Base-by-base conservation (phyloP, 1,284 basidiomycete genomes). In the Calocybe gambosa region DNA sequence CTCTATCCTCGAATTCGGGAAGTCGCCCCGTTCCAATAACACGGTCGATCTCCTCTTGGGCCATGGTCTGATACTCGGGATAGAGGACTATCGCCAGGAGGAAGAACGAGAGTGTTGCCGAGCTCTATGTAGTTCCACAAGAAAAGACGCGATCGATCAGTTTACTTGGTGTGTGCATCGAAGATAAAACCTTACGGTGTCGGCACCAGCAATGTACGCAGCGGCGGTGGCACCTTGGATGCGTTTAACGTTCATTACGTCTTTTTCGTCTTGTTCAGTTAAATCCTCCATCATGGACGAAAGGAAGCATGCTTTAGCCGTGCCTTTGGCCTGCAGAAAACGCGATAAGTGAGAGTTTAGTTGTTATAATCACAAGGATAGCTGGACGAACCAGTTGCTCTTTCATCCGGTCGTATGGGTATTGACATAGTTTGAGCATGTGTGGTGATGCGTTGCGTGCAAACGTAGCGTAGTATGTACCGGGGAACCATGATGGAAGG, bases 401-500 rank as follows among this genome's bases (percentile, higher is more conserved):
- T 19, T 36, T 25, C 15, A 55, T 49, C 12, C 45, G 39, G 8
- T 46, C 39, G 26, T 51, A 52, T 2, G 60, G 58, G 33, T 49
- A 46, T 31, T 51, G 43, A 9, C 58, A 40, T 26, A 37, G 33
- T 20, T 35, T 20, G 8, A 54, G n/a, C n/a, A 50, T 5, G 36
- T 36, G 6, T 29, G 28, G 5, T 2, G 20, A 19, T 3, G 37
- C 25, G 1, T 33, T 18, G 12, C 52, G 50, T 8, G 57, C 56
- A 15, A 42, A 36, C 12, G 19, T 29, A 13, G 54, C 58, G 39
- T 54, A 57, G 29, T 54, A 44, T 18, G 54, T 55, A 1, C 58
- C 58, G 18, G 60, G 59, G 19, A 59, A 55, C 60, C 59, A 62
- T 3, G 56, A 56, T 6, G 60, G 60, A 9, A 60, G 45, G 38